Percentiles rank a stretch among this genome's conserved stretches.
phyloP scores from a whole-genome alignment of 2,329 filamentous ascomycete genomes.

The Pezicula rhizophila region DNA sequence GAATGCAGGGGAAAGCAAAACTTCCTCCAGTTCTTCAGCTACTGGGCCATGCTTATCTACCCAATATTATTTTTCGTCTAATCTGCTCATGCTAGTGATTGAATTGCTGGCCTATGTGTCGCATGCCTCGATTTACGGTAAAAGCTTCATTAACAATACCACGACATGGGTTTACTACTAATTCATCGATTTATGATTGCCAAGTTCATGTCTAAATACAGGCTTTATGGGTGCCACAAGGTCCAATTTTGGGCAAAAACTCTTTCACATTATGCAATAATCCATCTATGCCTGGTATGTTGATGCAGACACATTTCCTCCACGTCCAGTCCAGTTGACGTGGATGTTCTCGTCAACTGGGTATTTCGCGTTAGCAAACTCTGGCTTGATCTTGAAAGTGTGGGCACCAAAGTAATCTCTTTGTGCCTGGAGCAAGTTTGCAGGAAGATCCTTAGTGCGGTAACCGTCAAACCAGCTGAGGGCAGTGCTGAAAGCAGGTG shows the following conservation, averaged over 20 bases:
- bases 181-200: conserved; percentile 4
- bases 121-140: no score
- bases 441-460: conserved; percentile 92
- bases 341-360: conserved; percentile 83
- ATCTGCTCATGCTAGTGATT: no score
- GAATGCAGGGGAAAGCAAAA: no score
- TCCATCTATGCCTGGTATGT: conserved; percentile 83
- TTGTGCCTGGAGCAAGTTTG: conserved; percentile 97
- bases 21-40: no score
- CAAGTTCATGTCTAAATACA: conserved; percentile 10
- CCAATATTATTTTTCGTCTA: no score
- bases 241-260: not conserved
- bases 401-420: conserved; percentile 98
- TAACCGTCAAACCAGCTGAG: conserved; percentile 99
- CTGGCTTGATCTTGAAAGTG: conserved; percentile 84
- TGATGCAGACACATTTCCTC: conserved; percentile 93
- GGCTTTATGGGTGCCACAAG: conserved; percentile 1
- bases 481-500: conserved; percentile 92
- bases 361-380: conserved; percentile 72
- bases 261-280: not conserved
- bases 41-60: no score
- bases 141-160: no score
- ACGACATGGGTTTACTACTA: conserved; percentile 5
- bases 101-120: no score
- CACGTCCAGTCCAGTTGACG: conserved; percentile 99